phyloP scores from a whole-genome alignment of 2,329 filamentous ascomycete species.

The Gliomastix tumulicola region DNA sequence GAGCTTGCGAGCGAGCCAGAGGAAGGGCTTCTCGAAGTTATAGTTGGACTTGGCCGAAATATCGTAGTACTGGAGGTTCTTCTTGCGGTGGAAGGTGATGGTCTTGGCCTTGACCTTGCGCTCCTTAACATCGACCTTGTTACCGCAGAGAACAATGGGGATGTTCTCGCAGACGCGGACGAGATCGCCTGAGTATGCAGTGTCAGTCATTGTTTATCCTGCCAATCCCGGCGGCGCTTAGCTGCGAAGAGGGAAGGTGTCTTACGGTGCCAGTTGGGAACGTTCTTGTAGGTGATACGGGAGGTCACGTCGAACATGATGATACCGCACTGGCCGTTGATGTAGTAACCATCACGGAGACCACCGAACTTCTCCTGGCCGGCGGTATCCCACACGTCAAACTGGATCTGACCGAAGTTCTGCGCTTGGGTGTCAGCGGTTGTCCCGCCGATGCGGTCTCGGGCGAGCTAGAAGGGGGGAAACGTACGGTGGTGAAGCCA shows the following conservation, averaged over 20 bases:
- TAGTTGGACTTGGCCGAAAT: conserved; percentile 99
- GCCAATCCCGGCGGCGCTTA: too few species aligned
- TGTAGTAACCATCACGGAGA: conserved; percentile 99
- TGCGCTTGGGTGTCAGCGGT: conserved; percentile 32
- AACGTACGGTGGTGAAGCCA: conserved; percentile 90
- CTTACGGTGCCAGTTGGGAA: conserved; percentile 99
- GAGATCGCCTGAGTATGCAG: conserved; percentile 67
- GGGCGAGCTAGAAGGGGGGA: conserved; percentile 12
- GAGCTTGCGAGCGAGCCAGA: conserved; percentile 97
- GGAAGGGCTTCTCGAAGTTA: conserved; percentile 99
- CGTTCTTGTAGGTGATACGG: conserved; percentile 99
- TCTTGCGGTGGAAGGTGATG: conserved; percentile 99
- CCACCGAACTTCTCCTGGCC: conserved; percentile 99
- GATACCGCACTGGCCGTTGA: conserved; percentile 99
- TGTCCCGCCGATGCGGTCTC: neutral
- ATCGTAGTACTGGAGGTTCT: conserved; percentile 99
- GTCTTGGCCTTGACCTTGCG: conserved; percentile 99
- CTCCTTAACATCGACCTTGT: conserved; percentile 99
- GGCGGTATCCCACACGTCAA: conserved; percentile 99
- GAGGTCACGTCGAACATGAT: conserved; percentile 99
- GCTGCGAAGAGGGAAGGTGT: too few species aligned
- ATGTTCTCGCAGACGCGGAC: conserved; percentile 99
- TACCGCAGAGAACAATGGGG: conserved; percentile 94
- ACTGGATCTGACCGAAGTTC: conserved; percentile 95
- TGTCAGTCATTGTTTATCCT: too few species aligned